Evolutionary conservation across 1,284 basidiomycete species (phyloP).

Genomic region (Cryptococcus sp.): DNA sequence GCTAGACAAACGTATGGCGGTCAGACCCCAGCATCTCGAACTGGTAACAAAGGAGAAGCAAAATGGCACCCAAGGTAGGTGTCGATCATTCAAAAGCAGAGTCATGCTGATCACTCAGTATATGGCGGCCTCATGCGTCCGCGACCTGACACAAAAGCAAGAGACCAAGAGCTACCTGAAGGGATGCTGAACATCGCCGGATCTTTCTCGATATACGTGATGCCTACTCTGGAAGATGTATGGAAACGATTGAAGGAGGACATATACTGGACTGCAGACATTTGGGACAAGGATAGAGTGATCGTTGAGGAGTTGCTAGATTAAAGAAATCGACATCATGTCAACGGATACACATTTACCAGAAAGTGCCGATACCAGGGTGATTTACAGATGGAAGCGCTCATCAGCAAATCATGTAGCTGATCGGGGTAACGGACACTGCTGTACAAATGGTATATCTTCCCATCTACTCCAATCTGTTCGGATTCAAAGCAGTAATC

Average conservation of each 20-base stretch:
- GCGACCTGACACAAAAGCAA: slow-evolving; percentile 10
- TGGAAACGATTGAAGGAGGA: slow-evolving; percentile 33
- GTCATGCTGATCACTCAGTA: slow-evolving; percentile 4
- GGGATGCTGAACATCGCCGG: slow-evolving; percentile 18
- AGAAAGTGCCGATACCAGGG: too few relatives aligned
- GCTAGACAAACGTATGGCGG: slow-evolving; percentile 33
- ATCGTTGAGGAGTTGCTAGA: slow-evolving; percentile 26
- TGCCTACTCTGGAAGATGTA: slow-evolving; percentile 18
- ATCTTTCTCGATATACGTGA: slow-evolving; percentile 19
- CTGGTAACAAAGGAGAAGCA: slow-evolving; percentile 19
- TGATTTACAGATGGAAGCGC: too few relatives aligned
- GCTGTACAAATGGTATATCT: slow-evolving; percentile 17
- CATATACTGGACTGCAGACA: slow-evolving; percentile 26
- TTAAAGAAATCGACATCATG: background rate
- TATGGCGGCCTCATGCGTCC: slow-evolving; percentile 18
- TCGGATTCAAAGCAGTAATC: too few relatives aligned
- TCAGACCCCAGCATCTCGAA: slow-evolving; percentile 34
- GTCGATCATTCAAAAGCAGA: background rate
- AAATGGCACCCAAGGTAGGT: slow-evolving; percentile 24
- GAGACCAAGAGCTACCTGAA: slow-evolving; percentile 9
- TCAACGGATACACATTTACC: too few relatives aligned
- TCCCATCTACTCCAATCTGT: too few relatives aligned
- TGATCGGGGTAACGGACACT: background rate
- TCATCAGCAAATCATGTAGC: background rate
- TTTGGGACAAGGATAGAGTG: slow-evolving; percentile 34